A percentile compares a stretch with the other conserved stretches of the same genome.
phyloP scores from a whole-genome alignment of 202 grass and related monocot species.

The Digitaria exilis region DNA sequence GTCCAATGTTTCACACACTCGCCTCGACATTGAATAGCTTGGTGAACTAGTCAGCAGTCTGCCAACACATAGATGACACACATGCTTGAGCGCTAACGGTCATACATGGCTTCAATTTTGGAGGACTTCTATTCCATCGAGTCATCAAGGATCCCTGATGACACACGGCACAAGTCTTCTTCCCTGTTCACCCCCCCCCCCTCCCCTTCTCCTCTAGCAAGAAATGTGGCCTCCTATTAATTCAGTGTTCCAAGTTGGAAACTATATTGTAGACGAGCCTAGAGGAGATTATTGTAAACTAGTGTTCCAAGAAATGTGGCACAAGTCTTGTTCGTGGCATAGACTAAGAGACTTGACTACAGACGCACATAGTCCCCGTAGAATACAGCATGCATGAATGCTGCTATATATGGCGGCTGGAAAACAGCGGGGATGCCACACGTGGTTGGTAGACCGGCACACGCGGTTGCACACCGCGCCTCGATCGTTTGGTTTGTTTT shows the following conservation, averaged over 20 bases:
- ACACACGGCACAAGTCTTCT: neutral
- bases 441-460: neutral
- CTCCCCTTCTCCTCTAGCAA: neutral
- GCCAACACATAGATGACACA: neutral
- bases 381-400: neutral
- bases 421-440: constrained; percentile 2
- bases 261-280: neutral
- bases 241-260: neutral
- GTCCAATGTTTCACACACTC: neutral
- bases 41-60: neutral
- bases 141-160: neutral
- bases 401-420: neutral
- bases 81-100: neutral
- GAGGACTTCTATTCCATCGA: neutral
- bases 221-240: neutral
- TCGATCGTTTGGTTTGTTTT: neutral
- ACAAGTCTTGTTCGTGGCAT: neutral
- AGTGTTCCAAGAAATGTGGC: too few relatives aligned
- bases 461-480: neutral
- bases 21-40: neutral
- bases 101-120: neutral
- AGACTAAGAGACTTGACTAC: neutral
- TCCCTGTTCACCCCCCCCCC: neutral
- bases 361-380: neutral
- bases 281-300: neutral